Evolutionary conservation across 495 filamentous ascomycete species (phyloP), one percentile per base, ranked within the genome.

Genomic region (Tetracladium setigerum): DNA sequence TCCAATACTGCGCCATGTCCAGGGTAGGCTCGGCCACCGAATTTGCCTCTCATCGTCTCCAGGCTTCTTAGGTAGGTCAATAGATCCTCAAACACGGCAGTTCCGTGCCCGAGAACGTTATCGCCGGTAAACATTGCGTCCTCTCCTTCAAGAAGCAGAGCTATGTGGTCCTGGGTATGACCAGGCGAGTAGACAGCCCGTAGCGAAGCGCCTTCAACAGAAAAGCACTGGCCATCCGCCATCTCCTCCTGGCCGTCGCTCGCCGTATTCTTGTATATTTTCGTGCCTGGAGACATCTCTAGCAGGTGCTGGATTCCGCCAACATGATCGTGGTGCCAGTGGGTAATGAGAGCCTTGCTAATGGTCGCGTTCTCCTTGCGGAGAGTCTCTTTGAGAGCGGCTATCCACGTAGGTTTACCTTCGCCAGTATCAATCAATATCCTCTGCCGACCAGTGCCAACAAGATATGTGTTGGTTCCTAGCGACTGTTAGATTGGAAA

Each of bases 61-160:
- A 98, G 63, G 41, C 80, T 88, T n/a, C 57, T 53, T 47, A 96
- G 66, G 59, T 96, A 98, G 4, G 66, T 66, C 5, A 62, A 64
- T 2, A 95, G 71, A 47, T 95, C 82, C 64, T 95, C 89, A 59
- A 95, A 96, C 11, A 95, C 89, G 24, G 86, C 81, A 3, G 92
- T 96, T 2, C 92, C 92, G 47, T 96, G 89, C 0, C 92, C 92
- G 4, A 98, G 75, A 27, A 98, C 87, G 55, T 92, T 96, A 58
- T 98, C 92, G 33, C 87, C 92, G 0, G 90, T 95, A 64, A 98
- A 95, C 60, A 97, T 74, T 8, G 87, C 87, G 59, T 85, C 75
- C 57, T 92, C 86, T 56, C 95, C 83, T 50, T 82, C 73, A 10
- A 87, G 56, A 16, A 83, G 48, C 46, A 92, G 76, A 19, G 72